Evolutionary conservation across 331 rosid genomes (phyloP), one percentile per base, ranked within the genome.

Genomic region (Prunus yedoensis): DNA sequence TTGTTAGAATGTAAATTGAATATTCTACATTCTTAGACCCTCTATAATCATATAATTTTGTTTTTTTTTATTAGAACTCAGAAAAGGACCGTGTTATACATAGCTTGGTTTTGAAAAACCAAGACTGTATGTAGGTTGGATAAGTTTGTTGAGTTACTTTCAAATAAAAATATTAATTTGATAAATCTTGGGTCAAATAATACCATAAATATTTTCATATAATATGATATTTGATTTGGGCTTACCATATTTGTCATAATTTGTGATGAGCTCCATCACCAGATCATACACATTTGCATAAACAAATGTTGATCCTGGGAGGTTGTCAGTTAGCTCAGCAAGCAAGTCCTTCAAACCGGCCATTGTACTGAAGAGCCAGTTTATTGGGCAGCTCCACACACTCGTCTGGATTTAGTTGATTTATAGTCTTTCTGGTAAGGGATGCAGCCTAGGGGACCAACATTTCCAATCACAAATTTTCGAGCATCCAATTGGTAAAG

Each of bases 311-410:
- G 99, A 80, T 38, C 91, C 93, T 0, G 87, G 97, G 30, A 94
- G 96, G 28, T 92, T 89, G 8, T 90, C 85, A 17, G 82, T 92
- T 1, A 94, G 90, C 80, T 84, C 84, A 27, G 90, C 74, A 14
- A 92, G 64, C 85, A 94, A 80, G 84, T 89, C 97, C 75, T 90
- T 90, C 80, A n/a, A 94, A 80, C 52, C 86, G 61, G 20, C 83
- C 96, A 76, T 94, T 94, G 86, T 86, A 94, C 67, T 86, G 90
- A 74, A 71, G 77, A 0, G 97, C 99, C 10, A 94, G 85, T 78
- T 94, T 89, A 71, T 94, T 92, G n/a, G 99, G 88, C 83, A 92
- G 87, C 66, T 92, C 97, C 74, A 92, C 99, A 57, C 99, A 92
- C 66, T 94, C 82, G 21, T 89, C 81, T 86, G 89, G 73, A 0